phyloP scores from a whole-genome alignment of 2,329 filamentous ascomycete species.

The Pseudogymnoascus sp. region DNA sequence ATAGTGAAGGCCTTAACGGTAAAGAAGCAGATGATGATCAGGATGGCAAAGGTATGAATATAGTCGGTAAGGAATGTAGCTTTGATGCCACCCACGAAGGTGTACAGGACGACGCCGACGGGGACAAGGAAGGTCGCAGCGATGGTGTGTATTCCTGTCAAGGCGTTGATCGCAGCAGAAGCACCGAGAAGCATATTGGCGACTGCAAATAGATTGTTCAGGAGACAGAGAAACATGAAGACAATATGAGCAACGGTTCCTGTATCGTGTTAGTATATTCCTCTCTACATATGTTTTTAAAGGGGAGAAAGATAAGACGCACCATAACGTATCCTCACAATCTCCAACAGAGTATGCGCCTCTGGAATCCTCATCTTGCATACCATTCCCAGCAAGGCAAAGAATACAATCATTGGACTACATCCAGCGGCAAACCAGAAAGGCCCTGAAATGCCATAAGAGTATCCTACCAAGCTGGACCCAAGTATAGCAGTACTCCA shows the following conservation, averaged over 20 bases:
- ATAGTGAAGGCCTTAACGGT: constrained; percentile 40
- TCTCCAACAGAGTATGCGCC: constrained; percentile 48
- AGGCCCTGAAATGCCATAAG: constrained; percentile 47
- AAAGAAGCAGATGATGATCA: constrained; percentile 46
- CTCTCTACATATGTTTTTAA: too few relatives aligned
- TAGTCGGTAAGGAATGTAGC: constrained; percentile 43
- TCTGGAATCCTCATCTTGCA: constrained; percentile 47
- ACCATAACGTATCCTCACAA: constrained; percentile 46
- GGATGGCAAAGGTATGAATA: constrained; percentile 48
- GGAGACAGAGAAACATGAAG: constrained; percentile 44
- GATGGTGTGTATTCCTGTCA: constrained; percentile 45
- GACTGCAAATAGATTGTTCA: constrained; percentile 49
- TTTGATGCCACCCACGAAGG: constrained; percentile 36
- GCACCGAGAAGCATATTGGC: constrained; percentile 47
- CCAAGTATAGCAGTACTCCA: constrained; percentile 48
- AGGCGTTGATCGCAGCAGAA: constrained; percentile 35
- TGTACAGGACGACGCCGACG: constrained; percentile 35
- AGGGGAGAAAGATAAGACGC: constrained; percentile 10
- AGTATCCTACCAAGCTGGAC: constrained; percentile 45
- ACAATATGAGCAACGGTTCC: constrained; percentile 41
- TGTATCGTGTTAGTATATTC: constrained; percentile 11
- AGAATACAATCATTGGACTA: constrained; percentile 50
- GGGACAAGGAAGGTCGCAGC: constrained; percentile 42
- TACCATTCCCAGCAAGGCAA: constrained; percentile 44
- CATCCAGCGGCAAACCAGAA: constrained; percentile 50